These are phyloP conservation scores for Trichophyton equinum DNA, from an alignment of 2,329 filamentous ascomycete genomes.

Conservation along the genomic window DNA sequence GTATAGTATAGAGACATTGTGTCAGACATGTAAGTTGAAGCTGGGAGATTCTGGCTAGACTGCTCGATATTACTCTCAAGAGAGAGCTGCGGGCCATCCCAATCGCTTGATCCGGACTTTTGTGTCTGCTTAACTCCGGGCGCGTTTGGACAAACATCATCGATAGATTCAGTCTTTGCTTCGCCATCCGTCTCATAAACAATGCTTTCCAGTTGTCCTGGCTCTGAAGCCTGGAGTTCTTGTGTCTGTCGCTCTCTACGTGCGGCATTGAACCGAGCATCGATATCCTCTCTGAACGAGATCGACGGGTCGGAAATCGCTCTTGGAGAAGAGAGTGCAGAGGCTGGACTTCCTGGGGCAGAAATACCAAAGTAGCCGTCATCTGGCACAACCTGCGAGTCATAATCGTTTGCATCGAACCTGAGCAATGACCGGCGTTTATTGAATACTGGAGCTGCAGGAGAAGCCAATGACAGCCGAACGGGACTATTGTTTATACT, in stretches of 20 bases:
- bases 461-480: background rate
- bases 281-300: background rate
- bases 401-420: background rate
- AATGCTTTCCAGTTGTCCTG: conserved; percentile 14
- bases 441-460: background rate
- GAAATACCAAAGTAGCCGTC: background rate
- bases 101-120: background rate
- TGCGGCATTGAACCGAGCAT: background rate
- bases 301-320: background rate
- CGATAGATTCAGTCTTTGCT: conserved; percentile 23
- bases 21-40: background rate
- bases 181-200: conserved; percentile 34
- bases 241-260: background rate
- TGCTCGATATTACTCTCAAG: background rate
- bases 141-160: conserved; percentile 15
- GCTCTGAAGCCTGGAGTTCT: background rate
- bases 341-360: background rate
- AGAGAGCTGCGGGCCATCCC: background rate
- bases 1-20: conserved; percentile 7
- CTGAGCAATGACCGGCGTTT: background rate
- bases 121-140: background rate
- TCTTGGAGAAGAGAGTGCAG: background rate
- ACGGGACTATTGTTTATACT: background rate
- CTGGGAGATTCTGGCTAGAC: background rate
- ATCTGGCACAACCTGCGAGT: background rate